A percentile compares a stretch with the other conserved stretches of the same genome.
These are phyloP conservation scores for Polymyxa betae DNA, from an alignment of 208 protist genomes.

Conservation along the genomic window DNA sequence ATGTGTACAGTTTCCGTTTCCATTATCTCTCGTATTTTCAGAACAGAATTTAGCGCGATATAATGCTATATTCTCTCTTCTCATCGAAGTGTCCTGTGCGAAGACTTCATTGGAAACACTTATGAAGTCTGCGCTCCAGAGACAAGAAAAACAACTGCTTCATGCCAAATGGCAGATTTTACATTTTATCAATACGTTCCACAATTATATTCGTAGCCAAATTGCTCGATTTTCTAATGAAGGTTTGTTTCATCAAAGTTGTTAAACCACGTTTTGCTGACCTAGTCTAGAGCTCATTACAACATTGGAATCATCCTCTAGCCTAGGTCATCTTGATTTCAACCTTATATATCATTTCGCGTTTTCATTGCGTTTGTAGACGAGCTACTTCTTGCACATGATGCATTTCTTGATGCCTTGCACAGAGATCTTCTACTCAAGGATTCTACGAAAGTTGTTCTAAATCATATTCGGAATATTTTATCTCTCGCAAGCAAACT, in stretches of 20 bases:
- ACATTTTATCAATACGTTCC: constrained; percentile 36
- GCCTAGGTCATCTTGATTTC: not conserved
- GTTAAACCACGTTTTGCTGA: not conserved
- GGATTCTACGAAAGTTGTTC: not conserved
- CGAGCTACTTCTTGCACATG: not conserved
- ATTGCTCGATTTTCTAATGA: not conserved
- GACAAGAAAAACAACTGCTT: not conserved
- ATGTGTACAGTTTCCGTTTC: not conserved
- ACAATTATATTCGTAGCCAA: not conserved
- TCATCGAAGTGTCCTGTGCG: constrained; percentile 18
- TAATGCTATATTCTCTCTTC: not conserved
- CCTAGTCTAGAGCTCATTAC: not conserved
- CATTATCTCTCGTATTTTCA: not conserved
- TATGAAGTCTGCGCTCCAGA: not conserved
- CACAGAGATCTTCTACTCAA: not conserved
- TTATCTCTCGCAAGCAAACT: not conserved
- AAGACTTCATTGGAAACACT: constrained; percentile 15
- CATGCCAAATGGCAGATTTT: not conserved
- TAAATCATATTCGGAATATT: not conserved
- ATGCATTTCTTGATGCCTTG: not conserved
- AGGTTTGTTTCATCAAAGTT: not conserved
- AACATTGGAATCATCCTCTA: not conserved
- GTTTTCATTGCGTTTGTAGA: not conserved
- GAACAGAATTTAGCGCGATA: not conserved
- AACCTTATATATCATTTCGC: not conserved